Conservation (phyloP, 768 basidiomycete genomes). For the Favolaschia claudopus region DNA sequence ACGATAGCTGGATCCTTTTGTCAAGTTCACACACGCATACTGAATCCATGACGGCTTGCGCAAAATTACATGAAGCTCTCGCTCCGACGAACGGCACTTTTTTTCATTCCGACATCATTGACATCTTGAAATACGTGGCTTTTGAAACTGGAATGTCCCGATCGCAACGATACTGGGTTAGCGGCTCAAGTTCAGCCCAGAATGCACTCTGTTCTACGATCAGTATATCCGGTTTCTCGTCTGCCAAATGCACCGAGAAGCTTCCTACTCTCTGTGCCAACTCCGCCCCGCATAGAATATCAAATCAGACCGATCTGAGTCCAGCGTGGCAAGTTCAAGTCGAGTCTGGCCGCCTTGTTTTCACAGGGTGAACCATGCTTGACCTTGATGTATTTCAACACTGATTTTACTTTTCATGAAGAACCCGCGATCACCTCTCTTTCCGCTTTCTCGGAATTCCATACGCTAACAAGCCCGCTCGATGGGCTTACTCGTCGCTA, state of each 20-base stretch:
- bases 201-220: slow-evolving; percentile 11
- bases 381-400: not conserved
- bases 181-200: slow-evolving; percentile 9
- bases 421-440: slow-evolving; percentile 50
- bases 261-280: slow-evolving; percentile 27
- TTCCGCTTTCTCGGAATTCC: slow-evolving; percentile 63
- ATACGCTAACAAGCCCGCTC: slow-evolving; percentile 51
- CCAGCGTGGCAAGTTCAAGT: slow-evolving; percentile 22
- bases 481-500: slow-evolving; percentile 51
- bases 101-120: slow-evolving; percentile 17
- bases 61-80: slow-evolving; percentile 17
- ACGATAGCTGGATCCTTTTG: slow-evolving; percentile 21
- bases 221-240: slow-evolving; percentile 12
- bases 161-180: slow-evolving; percentile 24
- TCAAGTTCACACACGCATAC: slow-evolving; percentile 6
- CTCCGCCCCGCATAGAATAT: slow-evolving; percentile 23
- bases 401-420: not conserved
- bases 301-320: slow-evolving; percentile 25
- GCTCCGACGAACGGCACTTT: slow-evolving; percentile 21
- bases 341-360: slow-evolving; percentile 6
- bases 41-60: slow-evolving; percentile 15
- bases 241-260: slow-evolving; percentile 3
- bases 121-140: slow-evolving; percentile 12
- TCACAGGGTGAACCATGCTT: slow-evolving; percentile 20
- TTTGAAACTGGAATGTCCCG: slow-evolving; percentile 10